These are phyloP conservation scores for Colletotrichum sp. DNA, from an alignment of 2,329 filamentous ascomycete genomes.

Conservation along the genomic window DNA sequence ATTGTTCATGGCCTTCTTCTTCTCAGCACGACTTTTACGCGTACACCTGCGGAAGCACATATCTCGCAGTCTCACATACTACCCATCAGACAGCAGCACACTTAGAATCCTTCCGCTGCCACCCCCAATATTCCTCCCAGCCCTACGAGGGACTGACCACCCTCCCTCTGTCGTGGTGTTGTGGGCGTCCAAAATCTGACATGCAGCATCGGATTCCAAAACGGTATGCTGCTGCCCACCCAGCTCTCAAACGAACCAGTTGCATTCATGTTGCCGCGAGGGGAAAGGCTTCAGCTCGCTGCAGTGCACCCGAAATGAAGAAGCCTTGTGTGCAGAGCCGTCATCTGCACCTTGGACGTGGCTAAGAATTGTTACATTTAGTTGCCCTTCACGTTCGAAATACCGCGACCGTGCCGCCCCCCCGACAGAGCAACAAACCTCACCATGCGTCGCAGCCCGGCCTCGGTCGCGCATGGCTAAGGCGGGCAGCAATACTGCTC, in stretches of 20 bases:
- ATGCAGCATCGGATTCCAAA: constrained; percentile 18
- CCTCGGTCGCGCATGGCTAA: not conserved
- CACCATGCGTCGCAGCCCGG: not conserved
- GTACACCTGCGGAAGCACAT: not conserved
- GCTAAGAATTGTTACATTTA: constrained; percentile 1
- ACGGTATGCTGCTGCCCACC: not conserved
- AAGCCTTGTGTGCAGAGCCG: not conserved
- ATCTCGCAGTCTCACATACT: not conserved
- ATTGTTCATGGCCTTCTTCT: not conserved
- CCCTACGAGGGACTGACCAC: constrained; percentile 15
- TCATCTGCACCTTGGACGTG: constrained; percentile 13
- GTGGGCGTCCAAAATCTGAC: constrained; percentile 14
- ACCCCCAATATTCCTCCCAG: constrained; percentile 14
- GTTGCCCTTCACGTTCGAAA: not conserved
- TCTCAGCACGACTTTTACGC: not conserved
- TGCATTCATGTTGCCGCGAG: not conserved
- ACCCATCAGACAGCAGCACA: not conserved
- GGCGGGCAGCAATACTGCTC: not conserved
- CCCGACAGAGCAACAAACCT: not conserved
- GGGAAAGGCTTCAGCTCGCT: constrained; percentile 3
- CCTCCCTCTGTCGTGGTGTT: not conserved
- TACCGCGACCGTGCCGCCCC: not conserved
- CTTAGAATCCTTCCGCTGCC: constrained; percentile 21
- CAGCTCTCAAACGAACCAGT: constrained; percentile 7
- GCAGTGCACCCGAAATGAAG: not conserved